A percentile compares a stretch with the other conserved stretches of the same genome.
Conservation (phyloP, 208 protist species). For the Pavlovales sp. region DNA sequence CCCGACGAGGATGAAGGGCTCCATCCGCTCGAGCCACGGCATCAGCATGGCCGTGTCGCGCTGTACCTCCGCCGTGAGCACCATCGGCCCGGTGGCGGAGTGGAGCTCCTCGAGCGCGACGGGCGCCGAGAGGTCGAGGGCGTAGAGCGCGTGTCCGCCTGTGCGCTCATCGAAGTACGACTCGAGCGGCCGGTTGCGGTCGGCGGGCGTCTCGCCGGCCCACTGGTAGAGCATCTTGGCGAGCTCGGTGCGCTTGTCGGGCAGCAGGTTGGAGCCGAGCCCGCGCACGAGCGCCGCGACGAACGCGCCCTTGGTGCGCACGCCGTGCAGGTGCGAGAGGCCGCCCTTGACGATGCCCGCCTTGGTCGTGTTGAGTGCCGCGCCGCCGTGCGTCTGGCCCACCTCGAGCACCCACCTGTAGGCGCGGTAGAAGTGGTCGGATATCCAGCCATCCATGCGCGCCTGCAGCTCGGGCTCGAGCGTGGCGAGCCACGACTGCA, state of each 20-base stretch:
- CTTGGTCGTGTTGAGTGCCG: slow-evolving; percentile 77
- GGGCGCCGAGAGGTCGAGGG: neutral
- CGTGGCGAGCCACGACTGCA: slow-evolving; percentile 80
- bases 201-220: slow-evolving; percentile 71
- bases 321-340: slow-evolving; percentile 80
- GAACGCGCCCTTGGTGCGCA: slow-evolving; percentile 79
- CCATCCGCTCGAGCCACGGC: slow-evolving; percentile 76
- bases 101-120: slow-evolving; percentile 2
- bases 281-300: slow-evolving; percentile 81
- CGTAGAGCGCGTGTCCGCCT: slow-evolving; percentile 68
- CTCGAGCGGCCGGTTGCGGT: slow-evolving; percentile 78
- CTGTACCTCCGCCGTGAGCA: slow-evolving; percentile 87
- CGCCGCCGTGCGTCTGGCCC: slow-evolving; percentile 56
- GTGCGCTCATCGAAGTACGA: slow-evolving; percentile 71
- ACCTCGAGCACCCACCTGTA: slow-evolving; percentile 76
- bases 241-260: slow-evolving; percentile 73
- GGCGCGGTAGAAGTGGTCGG: slow-evolving; percentile 83
- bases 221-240: slow-evolving; percentile 80
- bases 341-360: slow-evolving; percentile 84
- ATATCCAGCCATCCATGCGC: slow-evolving; percentile 75
- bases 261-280: slow-evolving; percentile 81
- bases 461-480: slow-evolving; percentile 71
- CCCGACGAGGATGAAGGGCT: slow-evolving; percentile 90
- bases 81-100: slow-evolving; percentile 44
- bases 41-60: slow-evolving; percentile 76